Percentiles rank a stretch among this genome's conserved stretches.
Conservation (phyloP, 192 early-diverging fungal genomes). For the Coemansia sp. region DNA sequence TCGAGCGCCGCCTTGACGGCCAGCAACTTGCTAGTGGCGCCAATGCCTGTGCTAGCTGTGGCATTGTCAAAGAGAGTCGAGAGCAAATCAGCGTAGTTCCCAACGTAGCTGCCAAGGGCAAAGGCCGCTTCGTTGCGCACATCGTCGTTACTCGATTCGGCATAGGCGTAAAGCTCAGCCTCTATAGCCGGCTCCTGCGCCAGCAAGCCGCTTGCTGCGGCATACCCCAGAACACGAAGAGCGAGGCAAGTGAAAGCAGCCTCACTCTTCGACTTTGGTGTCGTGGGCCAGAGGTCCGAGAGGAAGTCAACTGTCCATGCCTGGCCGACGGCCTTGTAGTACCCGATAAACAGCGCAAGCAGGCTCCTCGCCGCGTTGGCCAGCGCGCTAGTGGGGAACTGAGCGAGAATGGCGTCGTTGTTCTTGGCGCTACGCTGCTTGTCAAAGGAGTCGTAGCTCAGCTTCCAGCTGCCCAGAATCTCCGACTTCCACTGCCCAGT, state of each 20-base stretch:
- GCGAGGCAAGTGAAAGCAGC: conserved; percentile 25
- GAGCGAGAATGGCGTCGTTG: conserved; percentile 28
- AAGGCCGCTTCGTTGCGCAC: conserved; percentile 41
- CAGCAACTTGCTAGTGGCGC: conserved; percentile 14
- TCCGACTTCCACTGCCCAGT: conserved; percentile 16
- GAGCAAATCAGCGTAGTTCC: conserved; percentile 19
- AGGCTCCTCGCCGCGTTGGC: conserved; percentile 30
- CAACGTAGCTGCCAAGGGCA: conserved; percentile 38
- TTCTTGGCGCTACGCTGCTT: conserved; percentile 11
- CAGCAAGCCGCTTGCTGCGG: conserved; percentile 12
- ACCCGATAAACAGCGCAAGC: conserved; percentile 28
- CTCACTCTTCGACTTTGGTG: conserved; percentile 10
- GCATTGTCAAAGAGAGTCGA: conserved; percentile 27
- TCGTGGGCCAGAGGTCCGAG: background rate
- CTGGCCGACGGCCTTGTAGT: conserved; percentile 17
- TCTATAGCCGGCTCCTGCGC: conserved; percentile 7
- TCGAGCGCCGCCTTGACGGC: conserved; percentile 39
- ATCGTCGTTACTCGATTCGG: conserved; percentile 18
- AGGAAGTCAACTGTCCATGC: conserved; percentile 27
- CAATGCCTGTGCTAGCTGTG: conserved; percentile 1
- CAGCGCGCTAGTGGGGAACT: conserved; percentile 24
- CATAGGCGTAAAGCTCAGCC: conserved; percentile 18
- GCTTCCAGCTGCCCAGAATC: conserved; percentile 18
- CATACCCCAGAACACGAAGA: conserved; percentile 38
- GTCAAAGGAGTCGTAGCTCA: conserved; percentile 10